A percentile compares a stretch with the other conserved stretches of the same genome.
Conservation (phyloP, 2,329 filamentous ascomycete genomes). For the Botrytis pseudocinerea region DNA sequence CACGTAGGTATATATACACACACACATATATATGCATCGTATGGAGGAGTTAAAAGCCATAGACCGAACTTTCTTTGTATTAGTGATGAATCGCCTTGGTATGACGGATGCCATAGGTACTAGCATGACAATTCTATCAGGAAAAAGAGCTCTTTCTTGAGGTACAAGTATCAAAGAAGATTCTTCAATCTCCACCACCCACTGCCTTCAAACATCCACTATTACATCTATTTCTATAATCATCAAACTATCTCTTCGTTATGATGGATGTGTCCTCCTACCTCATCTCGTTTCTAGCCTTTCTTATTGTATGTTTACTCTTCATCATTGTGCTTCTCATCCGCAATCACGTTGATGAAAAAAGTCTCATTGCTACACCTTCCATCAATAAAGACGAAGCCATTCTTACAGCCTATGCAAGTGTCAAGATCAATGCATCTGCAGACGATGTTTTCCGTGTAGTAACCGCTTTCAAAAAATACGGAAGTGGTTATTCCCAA, state of each 20-base stretch:
- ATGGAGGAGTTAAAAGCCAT: background rate
- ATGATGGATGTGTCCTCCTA: constrained; percentile 9
- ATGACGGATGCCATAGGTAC: background rate
- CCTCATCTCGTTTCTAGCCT: constrained; percentile 5
- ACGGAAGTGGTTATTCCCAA: constrained; percentile 25
- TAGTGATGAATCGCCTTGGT: background rate
- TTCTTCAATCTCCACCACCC: background rate
- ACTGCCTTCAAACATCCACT: background rate
- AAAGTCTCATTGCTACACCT: constrained; percentile 26
- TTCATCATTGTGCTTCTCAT: constrained; percentile 27
- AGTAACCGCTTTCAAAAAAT: constrained; percentile 28
- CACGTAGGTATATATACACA: background rate
- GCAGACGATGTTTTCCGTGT: constrained; percentile 31
- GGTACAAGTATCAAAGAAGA: background rate
- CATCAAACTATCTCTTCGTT: background rate
- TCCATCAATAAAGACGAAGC: constrained; percentile 26
- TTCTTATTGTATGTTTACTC: constrained; percentile 20
- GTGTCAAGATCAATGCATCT: constrained; percentile 28
- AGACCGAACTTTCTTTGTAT: constrained; percentile 8
- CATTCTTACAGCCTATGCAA: constrained; percentile 28
- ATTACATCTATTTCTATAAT: background rate
- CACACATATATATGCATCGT: background rate
- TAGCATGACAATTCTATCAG: background rate
- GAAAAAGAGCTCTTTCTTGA: background rate
- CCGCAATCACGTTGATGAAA: constrained; percentile 22